These are phyloP conservation scores for Paecilomyces formosus DNA, from an alignment of 2,329 filamentous ascomycete species.

Conservation along the genomic window DNA sequence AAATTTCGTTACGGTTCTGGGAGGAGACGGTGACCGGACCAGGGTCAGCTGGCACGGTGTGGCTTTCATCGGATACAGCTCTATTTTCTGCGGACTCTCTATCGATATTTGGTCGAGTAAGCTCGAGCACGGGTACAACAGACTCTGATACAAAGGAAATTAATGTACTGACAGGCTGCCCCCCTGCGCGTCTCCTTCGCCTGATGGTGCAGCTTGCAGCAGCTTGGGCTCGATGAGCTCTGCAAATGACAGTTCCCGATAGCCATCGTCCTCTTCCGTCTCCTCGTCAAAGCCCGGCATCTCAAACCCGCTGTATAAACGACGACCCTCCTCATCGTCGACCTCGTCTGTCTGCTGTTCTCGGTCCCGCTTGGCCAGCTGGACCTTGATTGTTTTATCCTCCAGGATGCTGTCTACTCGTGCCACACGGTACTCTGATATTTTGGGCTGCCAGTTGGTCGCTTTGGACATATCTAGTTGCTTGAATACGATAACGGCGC, in stretches of 20 bases:
- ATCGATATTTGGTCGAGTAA: constrained; percentile 8
- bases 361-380: constrained; percentile 63
- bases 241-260: constrained; percentile 51
- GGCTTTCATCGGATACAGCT: not conserved
- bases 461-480: constrained; percentile 40
- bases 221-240: constrained; percentile 65
- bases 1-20: constrained; percentile 34
- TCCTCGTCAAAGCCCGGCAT: constrained; percentile 57
- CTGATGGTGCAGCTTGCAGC: constrained; percentile 39
- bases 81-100: constrained; percentile 6
- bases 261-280: constrained; percentile 50
- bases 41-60: constrained; percentile 5
- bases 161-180: constrained; percentile 33
- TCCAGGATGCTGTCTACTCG: constrained; percentile 52
- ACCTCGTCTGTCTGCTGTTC: constrained; percentile 43
- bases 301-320: constrained; percentile 73
- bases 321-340: constrained; percentile 62
- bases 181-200: constrained; percentile 21
- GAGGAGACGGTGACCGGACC: constrained; percentile 19
- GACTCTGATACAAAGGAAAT: constrained; percentile 15
- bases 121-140: constrained; percentile 2
- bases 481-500: constrained; percentile 40
- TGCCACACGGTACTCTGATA: constrained; percentile 56
- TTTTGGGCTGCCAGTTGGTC: constrained; percentile 39
- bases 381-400: constrained; percentile 50